Conservation (phyloP, 1,284 basidiomycete genomes). For the Irpex sp. region DNA sequence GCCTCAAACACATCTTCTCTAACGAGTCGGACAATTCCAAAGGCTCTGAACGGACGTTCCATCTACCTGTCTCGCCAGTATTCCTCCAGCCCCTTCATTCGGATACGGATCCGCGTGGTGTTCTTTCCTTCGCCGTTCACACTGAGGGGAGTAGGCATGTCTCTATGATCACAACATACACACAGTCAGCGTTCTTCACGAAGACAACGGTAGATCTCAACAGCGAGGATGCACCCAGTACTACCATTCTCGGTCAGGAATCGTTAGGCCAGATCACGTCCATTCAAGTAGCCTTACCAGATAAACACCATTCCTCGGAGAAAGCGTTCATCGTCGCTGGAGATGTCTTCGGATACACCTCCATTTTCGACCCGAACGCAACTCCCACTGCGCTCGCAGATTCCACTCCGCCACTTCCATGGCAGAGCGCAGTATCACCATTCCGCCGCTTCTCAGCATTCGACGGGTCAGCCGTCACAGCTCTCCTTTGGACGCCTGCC, state of each 20-base stretch:
- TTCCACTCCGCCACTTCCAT: constrained; percentile 2
- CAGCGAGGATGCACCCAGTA: constrained; percentile 28
- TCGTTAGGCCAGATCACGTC: constrained; percentile 43
- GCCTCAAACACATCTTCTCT: constrained; percentile 21
- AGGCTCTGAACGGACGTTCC: neutral
- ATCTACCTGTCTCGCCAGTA: neutral
- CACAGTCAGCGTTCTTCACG: constrained; percentile 44
- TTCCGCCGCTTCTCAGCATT: constrained; percentile 55
- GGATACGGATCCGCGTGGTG: neutral
- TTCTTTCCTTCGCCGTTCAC: constrained; percentile 24
- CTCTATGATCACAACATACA: constrained; percentile 43
- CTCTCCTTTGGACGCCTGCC: constrained; percentile 56
- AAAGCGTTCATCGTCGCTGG: constrained; percentile 53
- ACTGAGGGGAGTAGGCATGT: constrained; percentile 11
- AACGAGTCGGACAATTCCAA: neutral
- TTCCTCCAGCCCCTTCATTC: neutral
- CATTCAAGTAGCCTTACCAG: constrained; percentile 45
- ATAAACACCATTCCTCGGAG: constrained; percentile 24
- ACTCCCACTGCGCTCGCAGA: constrained; percentile 13
- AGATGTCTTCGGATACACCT: constrained; percentile 55
- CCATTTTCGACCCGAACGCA: constrained; percentile 53
- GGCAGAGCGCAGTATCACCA: constrained; percentile 25
- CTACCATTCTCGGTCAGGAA: constrained; percentile 52
- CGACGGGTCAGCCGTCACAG: constrained; percentile 54
- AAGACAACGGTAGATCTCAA: constrained; percentile 35